Conservation (phyloP, 2,329 filamentous ascomycete genomes). For the Penicillium sp. region DNA sequence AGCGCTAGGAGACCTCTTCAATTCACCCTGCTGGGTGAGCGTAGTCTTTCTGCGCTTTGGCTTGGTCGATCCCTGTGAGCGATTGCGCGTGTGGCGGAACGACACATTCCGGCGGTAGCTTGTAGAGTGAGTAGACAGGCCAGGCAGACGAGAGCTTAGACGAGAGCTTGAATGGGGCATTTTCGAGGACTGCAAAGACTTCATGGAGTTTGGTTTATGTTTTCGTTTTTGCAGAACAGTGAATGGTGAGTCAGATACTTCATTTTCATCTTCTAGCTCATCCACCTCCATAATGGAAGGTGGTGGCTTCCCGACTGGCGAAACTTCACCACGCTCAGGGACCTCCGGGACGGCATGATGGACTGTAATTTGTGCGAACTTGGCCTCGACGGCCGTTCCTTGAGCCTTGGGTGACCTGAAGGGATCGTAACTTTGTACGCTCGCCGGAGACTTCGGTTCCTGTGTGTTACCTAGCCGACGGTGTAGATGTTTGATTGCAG, state of each 20-base stretch:
- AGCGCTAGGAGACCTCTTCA: conserved; percentile 26
- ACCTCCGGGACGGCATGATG: conserved; percentile 51
- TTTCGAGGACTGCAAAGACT: conserved; percentile 43
- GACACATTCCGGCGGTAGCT: conserved; percentile 63
- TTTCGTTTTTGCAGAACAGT: conserved; percentile 33
- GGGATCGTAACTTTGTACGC: conserved; percentile 75
- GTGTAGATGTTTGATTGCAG: conserved; percentile 56
- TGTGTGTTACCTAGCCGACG: conserved; percentile 51
- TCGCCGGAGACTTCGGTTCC: conserved; percentile 42
- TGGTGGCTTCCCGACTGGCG: conserved; percentile 14
- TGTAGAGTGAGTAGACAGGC: conserved; percentile 43
- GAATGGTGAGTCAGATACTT: conserved; percentile 25
- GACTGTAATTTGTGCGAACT: conserved; percentile 68
- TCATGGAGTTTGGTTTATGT: conserved; percentile 34
- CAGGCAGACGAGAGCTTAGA: conserved; percentile 43
- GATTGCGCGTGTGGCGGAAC: conserved; percentile 57
- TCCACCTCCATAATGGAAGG: conserved; percentile 24
- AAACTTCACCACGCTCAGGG: not conserved
- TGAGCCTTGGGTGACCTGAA: conserved; percentile 68
- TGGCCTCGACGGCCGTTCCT: conserved; percentile 51
- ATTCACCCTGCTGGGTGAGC: conserved; percentile 21
- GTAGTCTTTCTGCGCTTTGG: conserved; percentile 21
- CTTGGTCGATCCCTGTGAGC: conserved; percentile 32
- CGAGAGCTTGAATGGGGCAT: conserved; percentile 51
- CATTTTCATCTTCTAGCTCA: conserved; percentile 14